Conservation (phyloP, 2,329 filamentous ascomycete species). For the Microcyclospora pomicola region DNA sequence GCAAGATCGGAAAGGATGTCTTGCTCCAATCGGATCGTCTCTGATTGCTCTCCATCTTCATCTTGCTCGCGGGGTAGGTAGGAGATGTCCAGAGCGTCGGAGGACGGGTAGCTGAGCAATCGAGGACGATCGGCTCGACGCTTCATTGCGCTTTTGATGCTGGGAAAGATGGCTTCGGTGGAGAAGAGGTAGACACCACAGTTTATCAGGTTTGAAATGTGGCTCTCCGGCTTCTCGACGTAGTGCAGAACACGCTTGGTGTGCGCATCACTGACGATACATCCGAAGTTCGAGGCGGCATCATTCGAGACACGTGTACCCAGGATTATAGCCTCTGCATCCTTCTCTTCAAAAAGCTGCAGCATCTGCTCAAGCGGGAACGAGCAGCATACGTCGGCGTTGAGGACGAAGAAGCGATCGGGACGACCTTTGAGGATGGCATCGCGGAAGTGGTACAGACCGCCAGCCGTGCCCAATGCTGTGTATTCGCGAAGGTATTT, state of each 20-base stretch:
- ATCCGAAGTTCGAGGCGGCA: conserved; percentile 89
- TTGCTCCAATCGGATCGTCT: conserved; percentile 89
- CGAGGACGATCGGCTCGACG: conserved; percentile 82
- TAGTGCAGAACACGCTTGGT: conserved; percentile 95
- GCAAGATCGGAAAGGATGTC: conserved; percentile 92
- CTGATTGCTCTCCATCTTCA: conserved; percentile 61
- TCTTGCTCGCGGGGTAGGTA: conserved; percentile 50
- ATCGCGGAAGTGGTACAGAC: conserved; percentile 98
- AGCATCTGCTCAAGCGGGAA: conserved; percentile 96
- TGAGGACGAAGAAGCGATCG: conserved; percentile 91
- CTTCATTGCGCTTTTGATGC: conserved; percentile 89
- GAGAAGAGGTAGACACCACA: conserved; percentile 97
- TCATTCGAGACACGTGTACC: conserved; percentile 86
- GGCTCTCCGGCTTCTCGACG: conserved; percentile 95
- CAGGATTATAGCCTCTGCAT: conserved; percentile 91
- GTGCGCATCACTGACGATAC: conserved; percentile 88
- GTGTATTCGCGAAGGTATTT: conserved; percentile 97
- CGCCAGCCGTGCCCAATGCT: conserved; percentile 86
- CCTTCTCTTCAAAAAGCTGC: conserved; percentile 81
- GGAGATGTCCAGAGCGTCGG: conserved; percentile 68
- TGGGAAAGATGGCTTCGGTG: conserved; percentile 90
- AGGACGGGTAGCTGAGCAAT: conserved; percentile 87
- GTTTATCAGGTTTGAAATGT: conserved; percentile 98
- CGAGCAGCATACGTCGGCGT: conserved; percentile 96
- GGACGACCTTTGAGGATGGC: conserved; percentile 92